Conservation (phyloP, 2,329 filamentous ascomycete genomes). For the Westerdykella aurantiaca region DNA sequence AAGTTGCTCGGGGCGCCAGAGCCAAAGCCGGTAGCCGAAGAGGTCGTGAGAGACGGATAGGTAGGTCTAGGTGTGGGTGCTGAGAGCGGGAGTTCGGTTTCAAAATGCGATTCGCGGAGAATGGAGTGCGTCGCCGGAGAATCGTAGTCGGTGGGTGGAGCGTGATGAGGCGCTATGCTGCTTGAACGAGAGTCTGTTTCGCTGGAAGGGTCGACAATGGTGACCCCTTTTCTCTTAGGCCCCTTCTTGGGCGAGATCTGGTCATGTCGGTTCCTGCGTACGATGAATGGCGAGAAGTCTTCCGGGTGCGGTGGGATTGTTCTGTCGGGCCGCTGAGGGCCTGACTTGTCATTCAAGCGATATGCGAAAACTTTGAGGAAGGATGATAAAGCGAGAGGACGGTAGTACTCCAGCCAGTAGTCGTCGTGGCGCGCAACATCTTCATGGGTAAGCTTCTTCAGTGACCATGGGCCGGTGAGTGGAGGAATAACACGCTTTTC, state of each 20-base stretch:
- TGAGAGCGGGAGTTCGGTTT: slow-evolving; percentile 21
- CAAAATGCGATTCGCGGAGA: slow-evolving; percentile 37
- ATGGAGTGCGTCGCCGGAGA: slow-evolving; percentile 38
- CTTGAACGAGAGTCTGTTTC: slow-evolving; percentile 26
- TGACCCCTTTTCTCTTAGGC: slow-evolving; percentile 60
- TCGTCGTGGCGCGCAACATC: slow-evolving; percentile 67
- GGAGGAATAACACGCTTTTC: slow-evolving; percentile 57
- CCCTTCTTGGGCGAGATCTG: slow-evolving; percentile 56
- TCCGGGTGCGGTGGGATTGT: slow-evolving; percentile 67
- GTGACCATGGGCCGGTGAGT: slow-evolving; percentile 34
- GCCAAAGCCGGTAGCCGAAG: slow-evolving; percentile 22
- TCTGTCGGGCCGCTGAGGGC: slow-evolving; percentile 68
- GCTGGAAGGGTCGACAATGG: slow-evolving; percentile 57
- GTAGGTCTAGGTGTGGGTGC: slow-evolving; percentile 11
- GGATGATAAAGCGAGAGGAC: slow-evolving; percentile 78
- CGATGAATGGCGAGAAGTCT: slow-evolving; percentile 82
- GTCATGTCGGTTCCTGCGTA: slow-evolving; percentile 53
- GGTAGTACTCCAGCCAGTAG: slow-evolving; percentile 97
- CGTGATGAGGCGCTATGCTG: slow-evolving; percentile 15
- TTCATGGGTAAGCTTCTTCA: slow-evolving; percentile 12
- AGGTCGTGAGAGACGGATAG: slow-evolving; percentile 21
- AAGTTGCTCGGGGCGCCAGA: slow-evolving; percentile 24
- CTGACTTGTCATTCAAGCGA: slow-evolving; percentile 68
- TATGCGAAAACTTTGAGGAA: slow-evolving; percentile 90
- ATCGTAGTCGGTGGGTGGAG: slow-evolving; percentile 28